Base-by-base conservation (phyloP, 1,139 yeast genomes). In the Magnusiomyces fungicola region DNA sequence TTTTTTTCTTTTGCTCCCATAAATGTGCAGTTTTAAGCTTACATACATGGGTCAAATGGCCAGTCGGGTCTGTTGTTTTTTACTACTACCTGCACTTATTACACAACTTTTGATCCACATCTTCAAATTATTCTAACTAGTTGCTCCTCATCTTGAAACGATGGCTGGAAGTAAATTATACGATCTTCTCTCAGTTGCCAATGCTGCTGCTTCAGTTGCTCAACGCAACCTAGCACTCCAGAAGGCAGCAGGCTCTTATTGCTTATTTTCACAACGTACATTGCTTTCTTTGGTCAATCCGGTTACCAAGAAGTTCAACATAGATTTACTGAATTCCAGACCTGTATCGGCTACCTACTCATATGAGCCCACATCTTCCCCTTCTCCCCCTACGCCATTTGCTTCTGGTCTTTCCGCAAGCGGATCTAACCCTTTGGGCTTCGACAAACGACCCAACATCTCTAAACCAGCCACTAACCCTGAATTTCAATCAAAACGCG, bases 111-210 rank as follows among this genome's bases (percentile, higher is more conserved):
- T n/a, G n/a, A n/a, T n/a, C n/a, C n/a, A n/a, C n/a, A n/a, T n/a
- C n/a, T n/a, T n/a, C n/a, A n/a, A 9, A 32, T 6, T 32, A 5
- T 32, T 32, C 16, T 32, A 3, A 32, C 4, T 32, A n/a, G n/a
- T n/a, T n/a, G 14, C 16, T 32, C 36, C n/a, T n/a, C n/a, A n/a
- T n/a, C n/a, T n/a, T n/a, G n/a, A n/a, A n/a, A 27, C 12, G 12
- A 34, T 49, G 47, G 38, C 50, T n/a, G 58, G 55, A 14, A 50
- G 48, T 38, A 33, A 49, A 41, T 22, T 57, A 14, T 57, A 55
- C 37, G 61, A 57, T 46, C 54, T 53, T 14, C 29, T 48, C 24
- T 47, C 57, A 18, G 56, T 56, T 10, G 56, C 57, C 1, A 44
- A 55, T 12, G 59, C 57, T n/a, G 52, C 53, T 9, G 39, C 38